phyloP scores from a whole-genome alignment of 768 basidiomycete species.

The Russula abietina region DNA sequence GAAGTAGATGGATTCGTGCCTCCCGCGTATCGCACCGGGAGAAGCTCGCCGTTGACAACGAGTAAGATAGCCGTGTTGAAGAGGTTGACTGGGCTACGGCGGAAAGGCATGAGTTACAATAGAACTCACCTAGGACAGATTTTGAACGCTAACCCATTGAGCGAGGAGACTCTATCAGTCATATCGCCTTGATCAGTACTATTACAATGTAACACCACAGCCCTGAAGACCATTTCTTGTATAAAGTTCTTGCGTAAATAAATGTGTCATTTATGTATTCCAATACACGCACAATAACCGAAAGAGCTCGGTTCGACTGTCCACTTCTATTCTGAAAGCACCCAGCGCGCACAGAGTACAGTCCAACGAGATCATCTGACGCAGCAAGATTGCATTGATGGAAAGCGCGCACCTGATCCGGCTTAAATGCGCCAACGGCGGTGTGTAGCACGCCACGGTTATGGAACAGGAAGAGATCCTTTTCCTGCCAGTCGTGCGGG shows the following conservation, averaged over 20 bases:
- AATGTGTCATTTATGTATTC: no score
- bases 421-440: slow-evolving; percentile 68
- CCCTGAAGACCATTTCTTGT: background rate
- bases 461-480: slow-evolving; percentile 79
- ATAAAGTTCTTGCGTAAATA: background rate
- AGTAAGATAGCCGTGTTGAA: slow-evolving; percentile 8
- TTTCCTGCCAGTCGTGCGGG: slow-evolving; percentile 79
- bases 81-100: slow-evolving; percentile 1
- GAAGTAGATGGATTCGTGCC: slow-evolving; percentile 17
- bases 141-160: slow-evolving; percentile 9
- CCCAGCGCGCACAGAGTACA: background rate
- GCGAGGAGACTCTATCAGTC: background rate
- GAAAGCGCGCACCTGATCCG: slow-evolving; percentile 65
- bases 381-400: slow-evolving; percentile 85
- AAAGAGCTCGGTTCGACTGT: no score
- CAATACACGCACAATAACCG: no score
- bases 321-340: background rate
- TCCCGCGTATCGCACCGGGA: background rate
- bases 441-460: slow-evolving; percentile 78
- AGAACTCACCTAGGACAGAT: slow-evolving; percentile 9
- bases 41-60: background rate
- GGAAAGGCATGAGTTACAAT: slow-evolving; percentile 11
- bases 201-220: background rate
- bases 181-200: background rate
- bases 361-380: slow-evolving; percentile 64